These are phyloP conservation scores for Tillandsia leiboldiana DNA, from an alignment of 176 grass and related monocot species.

Conservation along the genomic window DNA sequence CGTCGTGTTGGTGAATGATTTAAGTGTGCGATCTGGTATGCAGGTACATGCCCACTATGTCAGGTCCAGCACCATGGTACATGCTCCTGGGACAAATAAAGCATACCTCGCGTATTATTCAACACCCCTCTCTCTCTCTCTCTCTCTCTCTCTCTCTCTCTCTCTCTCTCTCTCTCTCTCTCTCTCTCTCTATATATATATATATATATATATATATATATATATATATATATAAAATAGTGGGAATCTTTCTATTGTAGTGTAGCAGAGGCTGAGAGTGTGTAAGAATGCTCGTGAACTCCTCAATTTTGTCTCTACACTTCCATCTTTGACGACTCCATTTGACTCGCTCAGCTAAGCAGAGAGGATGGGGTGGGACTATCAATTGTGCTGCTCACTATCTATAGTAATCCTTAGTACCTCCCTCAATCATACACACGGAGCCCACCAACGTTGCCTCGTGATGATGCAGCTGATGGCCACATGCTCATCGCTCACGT, in stretches of 20 bases:
- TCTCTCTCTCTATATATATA: no score
- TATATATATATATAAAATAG: background rate
- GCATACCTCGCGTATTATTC: no score
- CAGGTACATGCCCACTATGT: no score
- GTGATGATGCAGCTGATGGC: constrained; percentile 18
- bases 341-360: no score
- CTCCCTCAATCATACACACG: background rate
- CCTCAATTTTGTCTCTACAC: constrained; percentile 25
- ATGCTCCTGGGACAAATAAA: no score
- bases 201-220: no score
- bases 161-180: no score
- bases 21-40: background rate
- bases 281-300: constrained; percentile 22
- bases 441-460: background rate
- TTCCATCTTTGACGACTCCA: background rate
- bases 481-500: constrained; percentile 12
- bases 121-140: no score
- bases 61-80: no score
- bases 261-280: background rate
- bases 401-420: background rate
- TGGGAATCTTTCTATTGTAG: constrained; percentile 23
- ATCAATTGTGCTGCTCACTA: constrained; percentile 5
- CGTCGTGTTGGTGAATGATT: constrained; percentile 25
- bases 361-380: no score
- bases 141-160: no score